These are phyloP conservation scores for Alternaria brassicae DNA, from an alignment of 2,329 filamentous ascomycete species.

Conservation along the genomic window DNA sequence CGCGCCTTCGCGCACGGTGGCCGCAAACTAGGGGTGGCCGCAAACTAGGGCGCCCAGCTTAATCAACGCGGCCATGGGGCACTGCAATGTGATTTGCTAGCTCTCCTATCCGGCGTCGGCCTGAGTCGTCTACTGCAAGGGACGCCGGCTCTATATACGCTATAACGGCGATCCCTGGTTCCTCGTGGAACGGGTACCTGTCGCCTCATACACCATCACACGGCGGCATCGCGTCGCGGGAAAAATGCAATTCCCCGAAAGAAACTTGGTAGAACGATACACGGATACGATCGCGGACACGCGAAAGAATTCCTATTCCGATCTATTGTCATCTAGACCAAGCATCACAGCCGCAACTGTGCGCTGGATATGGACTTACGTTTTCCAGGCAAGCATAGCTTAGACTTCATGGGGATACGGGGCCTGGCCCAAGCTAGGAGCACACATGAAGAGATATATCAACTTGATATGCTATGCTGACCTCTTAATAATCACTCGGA, in stretches of 20 bases:
- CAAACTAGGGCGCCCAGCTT: too few relatives aligned
- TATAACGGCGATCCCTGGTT: slow-evolving; percentile 14
- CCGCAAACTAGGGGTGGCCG: too few relatives aligned
- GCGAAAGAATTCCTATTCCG: neutral
- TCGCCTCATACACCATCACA: slow-evolving; percentile 3
- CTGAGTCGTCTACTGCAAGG: slow-evolving; percentile 24
- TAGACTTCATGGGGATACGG: neutral
- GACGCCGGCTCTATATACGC: slow-evolving; percentile 11
- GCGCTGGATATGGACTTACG: neutral
- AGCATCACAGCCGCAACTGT: neutral
- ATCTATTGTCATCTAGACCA: neutral
- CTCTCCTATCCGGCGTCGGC: slow-evolving; percentile 5
- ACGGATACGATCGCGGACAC: neutral
- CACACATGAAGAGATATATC: neutral
- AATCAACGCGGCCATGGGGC: slow-evolving; percentile 10
- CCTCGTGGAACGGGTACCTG: slow-evolving; percentile 10
- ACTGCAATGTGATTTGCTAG: slow-evolving; percentile 12
- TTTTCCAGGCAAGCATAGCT: neutral
- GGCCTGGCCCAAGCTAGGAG: neutral
- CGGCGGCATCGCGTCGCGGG: neutral
- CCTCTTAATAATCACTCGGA: slow-evolving; percentile 2
- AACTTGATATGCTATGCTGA: neutral
- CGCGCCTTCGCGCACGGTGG: too few relatives aligned
- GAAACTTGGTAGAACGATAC: neutral
- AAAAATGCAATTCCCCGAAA: neutral